Evolutionary conservation across 805 yeast genomes (phyloP).

Genomic region (Wickerhamiella brachini): DNA sequence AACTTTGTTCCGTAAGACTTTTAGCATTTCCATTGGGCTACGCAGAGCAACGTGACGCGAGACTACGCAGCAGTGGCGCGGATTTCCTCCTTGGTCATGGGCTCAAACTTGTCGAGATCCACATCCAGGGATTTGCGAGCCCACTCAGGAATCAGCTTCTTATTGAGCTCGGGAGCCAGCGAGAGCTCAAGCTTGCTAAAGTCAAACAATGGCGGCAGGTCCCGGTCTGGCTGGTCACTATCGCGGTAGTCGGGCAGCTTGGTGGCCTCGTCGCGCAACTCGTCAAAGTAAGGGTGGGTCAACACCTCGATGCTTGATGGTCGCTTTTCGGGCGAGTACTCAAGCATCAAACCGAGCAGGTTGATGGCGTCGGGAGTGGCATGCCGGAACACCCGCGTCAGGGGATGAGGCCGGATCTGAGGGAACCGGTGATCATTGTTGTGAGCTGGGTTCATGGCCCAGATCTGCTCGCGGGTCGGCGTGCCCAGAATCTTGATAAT

Average conservation of each 20-base stretch:
- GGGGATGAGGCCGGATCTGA: constrained; percentile 34
- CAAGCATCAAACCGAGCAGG: constrained; percentile 63
- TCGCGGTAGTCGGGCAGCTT: constrained; percentile 32
- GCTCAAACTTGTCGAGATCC: constrained; percentile 50
- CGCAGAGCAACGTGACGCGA: too few species aligned
- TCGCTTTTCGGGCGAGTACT: constrained; percentile 80
- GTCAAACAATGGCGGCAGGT: constrained; percentile 63
- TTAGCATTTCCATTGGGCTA: neutral
- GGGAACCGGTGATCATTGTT: constrained; percentile 91
- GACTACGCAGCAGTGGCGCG: neutral
- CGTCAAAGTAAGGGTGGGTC: constrained; percentile 82
- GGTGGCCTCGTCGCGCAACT: constrained; percentile 45
- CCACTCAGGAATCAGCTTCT: constrained; percentile 27
- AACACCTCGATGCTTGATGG: constrained; percentile 68
- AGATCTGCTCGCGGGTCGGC: constrained; percentile 82
- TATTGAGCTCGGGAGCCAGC: constrained; percentile 29
- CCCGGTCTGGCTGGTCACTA: constrained; percentile 60
- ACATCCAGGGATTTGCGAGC: constrained; percentile 31
- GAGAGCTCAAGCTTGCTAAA: constrained; percentile 54
- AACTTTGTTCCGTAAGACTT: neutral
- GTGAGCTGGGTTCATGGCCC: constrained; percentile 91
- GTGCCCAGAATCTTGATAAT: constrained; percentile 93
- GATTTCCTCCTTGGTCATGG: constrained; percentile 22
- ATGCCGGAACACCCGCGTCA: constrained; percentile 53
- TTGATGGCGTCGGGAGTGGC: constrained; percentile 83